A percentile compares a stretch with the other conserved stretches of the same genome.
Evolutionary conservation across 1,284 basidiomycete species (phyloP).

Genomic region (Cutaneotrichosporon sp.): DNA sequence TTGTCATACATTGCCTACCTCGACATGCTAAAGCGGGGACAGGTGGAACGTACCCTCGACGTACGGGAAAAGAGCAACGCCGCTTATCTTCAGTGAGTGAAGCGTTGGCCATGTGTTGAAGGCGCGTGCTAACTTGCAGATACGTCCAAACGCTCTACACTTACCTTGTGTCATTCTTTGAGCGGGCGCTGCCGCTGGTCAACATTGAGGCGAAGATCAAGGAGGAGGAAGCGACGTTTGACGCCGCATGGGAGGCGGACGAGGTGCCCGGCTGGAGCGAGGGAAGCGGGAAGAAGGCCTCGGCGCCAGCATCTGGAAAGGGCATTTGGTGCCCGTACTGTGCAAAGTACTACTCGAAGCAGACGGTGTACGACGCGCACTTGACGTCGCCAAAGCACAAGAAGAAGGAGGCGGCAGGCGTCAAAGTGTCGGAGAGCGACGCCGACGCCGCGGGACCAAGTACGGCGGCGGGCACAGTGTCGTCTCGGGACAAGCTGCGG

Average conservation of each 20-base stretch:
- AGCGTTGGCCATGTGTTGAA: no score
- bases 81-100: constrained; percentile 70
- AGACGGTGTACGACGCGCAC: constrained; percentile 96
- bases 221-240: constrained; percentile 65
- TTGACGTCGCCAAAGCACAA: constrained; percentile 89
- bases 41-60: constrained; percentile 59
- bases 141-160: constrained; percentile 76
- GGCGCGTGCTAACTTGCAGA: constrained; percentile 45
- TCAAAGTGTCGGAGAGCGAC: constrained; percentile 25
- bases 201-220: constrained; percentile 68
- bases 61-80: constrained; percentile 66
- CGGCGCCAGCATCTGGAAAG: constrained; percentile 42
- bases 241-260: constrained; percentile 69
- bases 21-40: constrained; percentile 59
- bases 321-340: constrained; percentile 96
- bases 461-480: constrained; percentile 13
- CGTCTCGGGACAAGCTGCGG: constrained; percentile 58
- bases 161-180: constrained; percentile 81
- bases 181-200: constrained; percentile 79
- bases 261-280: constrained; percentile 75
- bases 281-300: constrained; percentile 45
- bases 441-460: constrained; percentile 16
- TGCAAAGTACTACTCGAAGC: constrained; percentile 89
- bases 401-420: constrained; percentile 62
- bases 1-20: constrained; percentile 88